Evolutionary conservation across 2,329 filamentous ascomycete genomes (phyloP), one percentile per base, ranked within the genome.

Genomic region (Karstenula rhodostoma): DNA sequence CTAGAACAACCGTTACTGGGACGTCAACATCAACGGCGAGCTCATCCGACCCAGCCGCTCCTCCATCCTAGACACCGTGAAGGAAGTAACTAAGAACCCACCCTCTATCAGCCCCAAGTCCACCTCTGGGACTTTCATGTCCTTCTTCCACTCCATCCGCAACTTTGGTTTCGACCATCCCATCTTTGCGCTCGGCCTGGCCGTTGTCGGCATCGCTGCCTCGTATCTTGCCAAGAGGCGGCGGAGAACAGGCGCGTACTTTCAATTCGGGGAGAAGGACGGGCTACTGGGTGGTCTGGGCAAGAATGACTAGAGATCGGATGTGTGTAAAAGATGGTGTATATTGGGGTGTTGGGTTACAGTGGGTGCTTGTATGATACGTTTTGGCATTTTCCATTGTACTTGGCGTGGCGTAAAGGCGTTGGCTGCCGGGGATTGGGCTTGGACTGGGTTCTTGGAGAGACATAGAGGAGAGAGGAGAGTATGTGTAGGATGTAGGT

Each of bases 1-100:
- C 2, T 43, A 96, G 92, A 93, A 92, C 81, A 93, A 92, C 70
- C 89, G 91, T 66, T 99, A 96, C 82, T 99, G 95, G 95, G 95
- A 99, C 75, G 88, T 85, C 33, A 97, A 94, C 49, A 89, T 90
- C 62, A 95, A 92, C 2, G 94, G 94, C 67, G 94, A 95, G 78
- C 87, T 90, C 64, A 98, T 99, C 73, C 89, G 94, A 68, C 90
- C 94, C 56, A 95, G 91, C 27, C 90, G 95, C 64, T 94, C 93
- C 4, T 93, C 91, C 3, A 97, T 97, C 73, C 87, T 97, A 63
- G 94, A 97, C 79, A 96, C 93, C 15, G 83, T 94, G 57, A 86
- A 86, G 70, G 90, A 91, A 74, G 85, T 93, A 62, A 86, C 90
- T 10, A 82, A 86, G 25, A 86, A 85, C 51, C 89, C 89, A 51